Conservation (phyloP, 2,329 filamentous ascomycete genomes). For the Penicillium freii region DNA sequence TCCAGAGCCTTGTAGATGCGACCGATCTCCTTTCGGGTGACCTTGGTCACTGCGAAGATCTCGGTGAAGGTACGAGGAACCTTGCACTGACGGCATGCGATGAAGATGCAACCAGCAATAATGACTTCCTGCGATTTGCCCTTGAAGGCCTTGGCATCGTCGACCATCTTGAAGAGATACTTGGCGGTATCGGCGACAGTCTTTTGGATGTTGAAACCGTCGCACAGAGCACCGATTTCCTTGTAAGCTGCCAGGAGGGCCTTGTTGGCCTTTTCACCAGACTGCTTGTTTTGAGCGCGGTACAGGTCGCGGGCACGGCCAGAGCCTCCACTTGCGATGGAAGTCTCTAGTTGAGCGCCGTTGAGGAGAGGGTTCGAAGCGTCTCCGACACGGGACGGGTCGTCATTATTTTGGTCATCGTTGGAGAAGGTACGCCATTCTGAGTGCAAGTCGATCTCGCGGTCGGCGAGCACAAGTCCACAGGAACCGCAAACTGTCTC, state of each 20-base stretch:
- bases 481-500: constrained; percentile 93
- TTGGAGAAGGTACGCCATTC: constrained; percentile 99
- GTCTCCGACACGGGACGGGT: constrained; percentile 97
- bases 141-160: constrained; percentile 91
- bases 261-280: constrained; percentile 80
- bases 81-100: constrained; percentile 86
- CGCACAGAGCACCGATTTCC: constrained; percentile 83
- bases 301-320: constrained; percentile 71
- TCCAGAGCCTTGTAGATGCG: constrained; percentile 92
- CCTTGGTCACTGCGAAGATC: constrained; percentile 88
- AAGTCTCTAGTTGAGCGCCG: constrained; percentile 83
- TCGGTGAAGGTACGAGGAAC: constrained; percentile 90
- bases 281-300: constrained; percentile 78
- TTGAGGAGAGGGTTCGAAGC: constrained; percentile 85
- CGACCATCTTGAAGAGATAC: constrained; percentile 90
- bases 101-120: constrained; percentile 95
- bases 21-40: constrained; percentile 96
- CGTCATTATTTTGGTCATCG: constrained; percentile 93
- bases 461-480: constrained; percentile 83
- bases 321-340: constrained; percentile 77
- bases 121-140: constrained; percentile 92
- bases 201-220: constrained; percentile 76
- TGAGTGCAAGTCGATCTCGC: constrained; percentile 91
- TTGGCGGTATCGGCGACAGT: constrained; percentile 86
- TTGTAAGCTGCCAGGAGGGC: constrained; percentile 77